Conservation (phyloP, 306 rosid species). For the Pueraria montana region DNA sequence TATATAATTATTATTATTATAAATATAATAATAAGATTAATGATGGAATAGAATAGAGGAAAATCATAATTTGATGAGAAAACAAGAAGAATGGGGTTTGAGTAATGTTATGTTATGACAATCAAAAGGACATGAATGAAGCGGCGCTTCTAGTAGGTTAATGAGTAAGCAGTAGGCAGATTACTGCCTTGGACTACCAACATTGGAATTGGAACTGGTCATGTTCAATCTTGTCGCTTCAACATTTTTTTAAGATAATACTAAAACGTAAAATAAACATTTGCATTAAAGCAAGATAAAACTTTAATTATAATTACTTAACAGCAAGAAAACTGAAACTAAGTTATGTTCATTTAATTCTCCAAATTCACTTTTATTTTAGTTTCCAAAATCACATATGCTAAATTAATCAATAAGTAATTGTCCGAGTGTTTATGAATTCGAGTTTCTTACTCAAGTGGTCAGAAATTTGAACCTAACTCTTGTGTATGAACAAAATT, state of each 20-base stretch:
- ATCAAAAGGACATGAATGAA: constrained; percentile 43
- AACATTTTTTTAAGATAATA: not conserved
- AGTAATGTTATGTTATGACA: not conserved
- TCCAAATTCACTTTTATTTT: not conserved
- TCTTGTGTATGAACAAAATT: too few relatives aligned
- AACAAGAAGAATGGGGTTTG: not conserved
- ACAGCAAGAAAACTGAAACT: not conserved
- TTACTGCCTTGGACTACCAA: constrained; percentile 1
- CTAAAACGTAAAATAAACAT: not conserved
- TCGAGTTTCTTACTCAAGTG: too few relatives aligned
- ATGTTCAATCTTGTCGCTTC: constrained; percentile 38
- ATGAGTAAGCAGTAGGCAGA: constrained; percentile 16
- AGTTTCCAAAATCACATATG: too few relatives aligned
- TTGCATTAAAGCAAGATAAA: not conserved
- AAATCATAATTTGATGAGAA: constrained; percentile 18
- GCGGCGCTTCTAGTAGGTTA: constrained; percentile 45
- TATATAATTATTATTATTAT: not conserved
- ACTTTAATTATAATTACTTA: not conserved
- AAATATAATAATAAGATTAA: not conserved
- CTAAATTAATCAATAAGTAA: too few relatives aligned
- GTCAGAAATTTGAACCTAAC: too few relatives aligned
- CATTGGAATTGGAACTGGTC: constrained; percentile 28
- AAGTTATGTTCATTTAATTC: not conserved
- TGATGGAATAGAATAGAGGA: not conserved
- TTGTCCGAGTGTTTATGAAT: too few relatives aligned